These are phyloP conservation scores for Allium sativum DNA, from an alignment of 106 monocot species.

Conservation along the genomic window DNA sequence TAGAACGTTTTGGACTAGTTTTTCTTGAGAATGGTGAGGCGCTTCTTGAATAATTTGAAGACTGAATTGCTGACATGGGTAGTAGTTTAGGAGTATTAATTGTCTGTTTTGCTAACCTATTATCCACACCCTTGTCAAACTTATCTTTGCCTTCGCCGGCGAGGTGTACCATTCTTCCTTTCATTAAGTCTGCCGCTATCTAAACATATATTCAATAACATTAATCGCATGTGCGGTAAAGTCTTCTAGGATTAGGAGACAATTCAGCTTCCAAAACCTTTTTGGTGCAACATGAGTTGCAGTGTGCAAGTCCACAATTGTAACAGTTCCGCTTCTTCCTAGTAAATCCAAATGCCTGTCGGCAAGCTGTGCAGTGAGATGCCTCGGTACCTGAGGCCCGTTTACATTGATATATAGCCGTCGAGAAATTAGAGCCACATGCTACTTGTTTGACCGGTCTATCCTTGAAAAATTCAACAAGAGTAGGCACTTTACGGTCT, in stretches of 20 bases:
- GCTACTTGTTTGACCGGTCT: constrained; percentile 70
- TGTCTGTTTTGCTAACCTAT: constrained; percentile 25
- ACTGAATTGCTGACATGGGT: constrained; percentile 25
- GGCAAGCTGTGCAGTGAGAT: constrained; percentile 61
- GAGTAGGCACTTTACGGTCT: constrained; percentile 72
- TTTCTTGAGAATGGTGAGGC: constrained; percentile 74
- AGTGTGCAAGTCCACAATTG: constrained; percentile 82
- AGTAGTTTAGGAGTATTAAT: constrained; percentile 25
- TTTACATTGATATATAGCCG: constrained; percentile 79
- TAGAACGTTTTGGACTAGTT: constrained; percentile 57
- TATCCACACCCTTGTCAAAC: constrained; percentile 49
- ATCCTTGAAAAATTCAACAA: constrained; percentile 91
- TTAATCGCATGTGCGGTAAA: constrained; percentile 68
- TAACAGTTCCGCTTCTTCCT: constrained; percentile 84
- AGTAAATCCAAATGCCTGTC: constrained; percentile 83
- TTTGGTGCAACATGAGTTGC: constrained; percentile 65
- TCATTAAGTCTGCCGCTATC: constrained; percentile 23
- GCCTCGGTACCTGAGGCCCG: constrained; percentile 80
- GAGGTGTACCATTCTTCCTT: constrained; percentile 31
- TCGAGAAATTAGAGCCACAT: constrained; percentile 84
- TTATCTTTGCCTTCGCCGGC: constrained; percentile 58
- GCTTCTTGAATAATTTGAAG: constrained; percentile 43
- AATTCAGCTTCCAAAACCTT: constrained; percentile 57
- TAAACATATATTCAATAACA: constrained; percentile 42
- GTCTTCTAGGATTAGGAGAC: constrained; percentile 57